Evolutionary conservation across 176 grass and related monocot genomes (phyloP), one percentile per base, ranked within the genome.

Genomic region (Hordeum marinum): DNA sequence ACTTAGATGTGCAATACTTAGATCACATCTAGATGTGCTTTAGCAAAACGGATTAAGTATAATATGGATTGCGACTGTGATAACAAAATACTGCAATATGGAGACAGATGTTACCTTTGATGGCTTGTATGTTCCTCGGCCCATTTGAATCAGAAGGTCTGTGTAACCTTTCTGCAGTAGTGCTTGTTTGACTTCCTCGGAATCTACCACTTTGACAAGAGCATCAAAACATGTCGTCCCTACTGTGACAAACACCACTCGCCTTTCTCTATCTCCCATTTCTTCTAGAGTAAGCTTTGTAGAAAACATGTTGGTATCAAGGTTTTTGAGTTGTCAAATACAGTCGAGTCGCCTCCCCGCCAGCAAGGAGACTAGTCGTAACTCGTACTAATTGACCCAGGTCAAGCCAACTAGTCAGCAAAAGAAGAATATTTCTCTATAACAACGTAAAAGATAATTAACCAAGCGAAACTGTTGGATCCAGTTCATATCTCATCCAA

Each of bases 191-290:
- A 97, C 82, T 67, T 82, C 65, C 4, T 78, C 41, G 15, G 94
- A 93, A 78, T 94, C 89, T 25, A 90, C 89, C 17, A 87, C 89
- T 50, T 82, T 83, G 45, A 94, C 85, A 50, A 97, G 87, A 82
- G 91, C 86, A 79, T 97, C 91, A 1, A 97, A 97, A 81, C 91
- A 84, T 35, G 94, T 97, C 27, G 94, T 97, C 21, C 94, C 94
- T 40, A 97, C 94, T 9, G 94, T 97, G 52, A 96, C 91, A 82
- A 96, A 96, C 68, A 93, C 94, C 25, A 32, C 68, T 54, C 75
- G 82, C 55, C 54, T 88, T 78, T 85, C 80, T 71, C 43, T 25
- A 29, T 55, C 79, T 46, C 26, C 84, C 68, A 86, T 82, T 64
- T 71, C 27, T 17, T 63, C 24, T 82, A 2, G 24, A 66, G 8